A percentile compares a stretch with the other conserved stretches of the same genome.
Evolutionary conservation across 495 filamentous ascomycete genomes (phyloP).

Genomic region (Penicillium coffeae): DNA sequence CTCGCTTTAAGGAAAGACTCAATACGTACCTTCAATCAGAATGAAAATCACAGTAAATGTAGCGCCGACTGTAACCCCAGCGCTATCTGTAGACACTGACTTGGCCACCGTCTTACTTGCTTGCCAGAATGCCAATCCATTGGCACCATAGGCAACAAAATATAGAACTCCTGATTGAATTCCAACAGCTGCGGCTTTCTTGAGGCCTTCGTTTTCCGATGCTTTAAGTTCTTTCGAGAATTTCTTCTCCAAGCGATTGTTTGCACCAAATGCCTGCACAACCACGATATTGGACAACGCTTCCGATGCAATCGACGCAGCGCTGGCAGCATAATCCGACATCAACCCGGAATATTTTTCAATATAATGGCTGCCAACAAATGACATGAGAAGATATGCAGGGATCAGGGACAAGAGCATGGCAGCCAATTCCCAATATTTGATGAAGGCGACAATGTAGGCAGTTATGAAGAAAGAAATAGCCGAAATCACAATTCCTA

Average conservation of each 20-base stretch:
- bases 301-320: conserved; percentile 48
- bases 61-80: conserved; percentile 48
- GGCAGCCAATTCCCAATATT: conserved; percentile 40
- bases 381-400: conserved; percentile 61
- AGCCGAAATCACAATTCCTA: conserved; percentile 55
- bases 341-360: conserved; percentile 54
- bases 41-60: conserved; percentile 65
- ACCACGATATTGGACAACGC: conserved; percentile 44
- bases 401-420: conserved; percentile 56
- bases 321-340: conserved; percentile 47
- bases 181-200: conserved; percentile 56
- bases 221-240: conserved; percentile 45
- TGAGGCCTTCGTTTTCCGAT: conserved; percentile 44
- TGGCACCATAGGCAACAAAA: conserved; percentile 61
- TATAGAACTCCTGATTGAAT: conserved; percentile 63
- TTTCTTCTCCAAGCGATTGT: conserved; percentile 47
- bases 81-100: conserved; percentile 30
- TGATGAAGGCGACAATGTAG: conserved; percentile 63
- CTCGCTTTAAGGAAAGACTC: neutral
- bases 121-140: conserved; percentile 66
- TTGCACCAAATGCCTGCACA: conserved; percentile 50
- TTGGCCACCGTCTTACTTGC: conserved; percentile 52
- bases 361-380: conserved; percentile 57
- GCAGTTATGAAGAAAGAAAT: conserved; percentile 60
- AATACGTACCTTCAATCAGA: conserved; percentile 54